phyloP scores from a whole-genome alignment of 352 stramenopile species.

The Phytophthora constricta region DNA sequence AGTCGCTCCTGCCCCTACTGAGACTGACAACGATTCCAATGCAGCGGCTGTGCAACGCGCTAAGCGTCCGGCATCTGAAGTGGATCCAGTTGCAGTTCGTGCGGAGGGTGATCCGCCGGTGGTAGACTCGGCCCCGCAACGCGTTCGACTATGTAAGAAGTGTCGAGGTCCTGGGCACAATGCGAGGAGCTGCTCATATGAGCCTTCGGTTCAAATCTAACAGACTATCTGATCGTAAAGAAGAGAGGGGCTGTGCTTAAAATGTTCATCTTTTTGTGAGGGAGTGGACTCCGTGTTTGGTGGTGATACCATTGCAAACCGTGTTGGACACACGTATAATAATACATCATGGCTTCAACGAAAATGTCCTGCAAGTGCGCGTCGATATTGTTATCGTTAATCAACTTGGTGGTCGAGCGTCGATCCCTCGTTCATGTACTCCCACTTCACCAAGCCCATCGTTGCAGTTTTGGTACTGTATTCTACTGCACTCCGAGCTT shows the following conservation, averaged over 20 bases:
- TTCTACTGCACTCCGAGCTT: no score
- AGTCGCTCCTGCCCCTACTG: no score
- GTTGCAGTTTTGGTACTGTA: no score
- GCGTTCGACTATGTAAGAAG: constrained; percentile 52
- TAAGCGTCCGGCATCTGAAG: constrained; percentile 22
- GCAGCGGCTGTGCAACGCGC: background rate
- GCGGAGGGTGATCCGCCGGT: constrained; percentile 3
- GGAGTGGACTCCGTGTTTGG: no score
- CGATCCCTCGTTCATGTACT: no score
- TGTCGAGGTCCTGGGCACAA: constrained; percentile 60
- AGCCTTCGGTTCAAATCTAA: constrained; percentile 10
- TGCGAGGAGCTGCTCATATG: constrained; percentile 50
- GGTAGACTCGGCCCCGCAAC: constrained; percentile 18
- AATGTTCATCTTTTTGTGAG: no score
- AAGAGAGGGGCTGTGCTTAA: no score
- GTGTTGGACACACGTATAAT: no score
- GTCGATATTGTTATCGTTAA: background rate
- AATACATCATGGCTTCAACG: no score
- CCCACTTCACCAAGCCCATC: no score
- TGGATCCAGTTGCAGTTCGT: background rate
- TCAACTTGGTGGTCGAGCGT: background rate
- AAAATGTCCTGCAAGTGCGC: no score
- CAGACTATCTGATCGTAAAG: constrained; percentile 17
- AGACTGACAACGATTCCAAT: background rate
- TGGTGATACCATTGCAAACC: no score